Conservation (phyloP, 2,329 filamentous ascomycete species). For the Neofusicoccum sp. region DNA sequence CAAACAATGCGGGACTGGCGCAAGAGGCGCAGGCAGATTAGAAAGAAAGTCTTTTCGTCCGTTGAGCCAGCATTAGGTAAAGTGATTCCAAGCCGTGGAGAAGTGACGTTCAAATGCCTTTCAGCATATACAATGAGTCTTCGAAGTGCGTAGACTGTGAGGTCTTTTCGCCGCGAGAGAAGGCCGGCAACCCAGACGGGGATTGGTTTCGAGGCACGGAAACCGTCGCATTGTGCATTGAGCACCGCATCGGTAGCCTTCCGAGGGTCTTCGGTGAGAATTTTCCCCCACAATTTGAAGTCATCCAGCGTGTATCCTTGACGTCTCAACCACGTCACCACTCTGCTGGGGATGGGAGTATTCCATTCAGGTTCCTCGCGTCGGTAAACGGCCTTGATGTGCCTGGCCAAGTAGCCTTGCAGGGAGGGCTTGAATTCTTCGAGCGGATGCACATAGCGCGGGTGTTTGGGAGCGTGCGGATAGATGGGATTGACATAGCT, state of each 20-base stretch:
- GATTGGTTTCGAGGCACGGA: slow-evolving; percentile 21
- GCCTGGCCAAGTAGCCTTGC: slow-evolving; percentile 1
- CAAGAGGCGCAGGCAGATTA: slow-evolving; percentile 48
- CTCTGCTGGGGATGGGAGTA: not conserved
- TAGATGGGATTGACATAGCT: not conserved
- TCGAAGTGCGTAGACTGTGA: slow-evolving; percentile 44
- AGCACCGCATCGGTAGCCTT: not conserved
- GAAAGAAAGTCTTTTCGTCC: slow-evolving; percentile 29
- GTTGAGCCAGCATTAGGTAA: not conserved
- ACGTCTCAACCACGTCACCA: not conserved
- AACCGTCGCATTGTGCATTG: not conserved
- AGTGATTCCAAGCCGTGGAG: not conserved
- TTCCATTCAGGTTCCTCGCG: not conserved
- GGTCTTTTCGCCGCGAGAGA: slow-evolving; percentile 44
- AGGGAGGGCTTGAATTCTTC: not conserved
- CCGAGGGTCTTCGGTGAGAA: not conserved
- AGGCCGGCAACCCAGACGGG: slow-evolving; percentile 50
- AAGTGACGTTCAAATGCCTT: not conserved
- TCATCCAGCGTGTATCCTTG: not conserved
- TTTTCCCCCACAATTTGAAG: slow-evolving; percentile 7
- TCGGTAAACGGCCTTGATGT: not conserved
- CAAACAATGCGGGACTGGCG: slow-evolving; percentile 51
- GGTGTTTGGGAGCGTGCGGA: not conserved
- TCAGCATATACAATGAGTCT: slow-evolving; percentile 34
- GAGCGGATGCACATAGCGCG: not conserved